Base-by-base conservation (phyloP, 768 basidiomycete genomes). In the Hygrocybe punicea region DNA sequence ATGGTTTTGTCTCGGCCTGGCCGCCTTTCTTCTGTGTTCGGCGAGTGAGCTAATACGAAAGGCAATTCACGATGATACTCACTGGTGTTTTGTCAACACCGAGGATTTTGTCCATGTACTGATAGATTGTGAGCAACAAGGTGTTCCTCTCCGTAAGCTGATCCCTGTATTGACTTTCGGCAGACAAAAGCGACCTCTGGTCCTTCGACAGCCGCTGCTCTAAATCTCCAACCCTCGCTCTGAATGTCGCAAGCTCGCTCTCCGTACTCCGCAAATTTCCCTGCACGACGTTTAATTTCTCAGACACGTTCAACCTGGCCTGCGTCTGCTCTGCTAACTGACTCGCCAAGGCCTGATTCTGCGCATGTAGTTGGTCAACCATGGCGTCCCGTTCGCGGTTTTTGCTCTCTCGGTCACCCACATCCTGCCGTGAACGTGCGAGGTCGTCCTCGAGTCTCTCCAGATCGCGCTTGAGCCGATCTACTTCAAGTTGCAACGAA, bases 131-230 rank as follows among this genome's bases (percentile, higher is more conserved):
- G 63, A 97, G 76, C 53, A 98, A 74, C 29, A 98, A 77, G 23
- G 93, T 94, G 69, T 94, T 97, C 55, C 93, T 78, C 76, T 98
- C 96, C 16, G 92, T 93, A 34, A 96, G 71, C 73, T 98, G 95
- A 71, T 96, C 91, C 24, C 94, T 80, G 67, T 91, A 93, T 71
- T 92, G 87, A 53, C 74, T 82, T 71, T 96, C 93, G 2, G 86
- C 84, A 21, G 73, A 69, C 60, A 91, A 68, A 57, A 93, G 67
- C 40, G 83, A 78, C 36, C 89, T 78, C 69, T 93, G 90, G 60
- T 94, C 93, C 70, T 91, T 92, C 39, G 84, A 82, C 60, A 95
- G 71, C 56, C 91, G 77, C 58, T 81, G 78, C 74, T 98, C 96
- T 46, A 97, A 73, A 23, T 93, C 90, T 16, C 79, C 76, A 3